A percentile compares a stretch with the other conserved stretches of the same genome.
Conservation (phyloP, 306 rosid species). For the Lotus japonicus region DNA sequence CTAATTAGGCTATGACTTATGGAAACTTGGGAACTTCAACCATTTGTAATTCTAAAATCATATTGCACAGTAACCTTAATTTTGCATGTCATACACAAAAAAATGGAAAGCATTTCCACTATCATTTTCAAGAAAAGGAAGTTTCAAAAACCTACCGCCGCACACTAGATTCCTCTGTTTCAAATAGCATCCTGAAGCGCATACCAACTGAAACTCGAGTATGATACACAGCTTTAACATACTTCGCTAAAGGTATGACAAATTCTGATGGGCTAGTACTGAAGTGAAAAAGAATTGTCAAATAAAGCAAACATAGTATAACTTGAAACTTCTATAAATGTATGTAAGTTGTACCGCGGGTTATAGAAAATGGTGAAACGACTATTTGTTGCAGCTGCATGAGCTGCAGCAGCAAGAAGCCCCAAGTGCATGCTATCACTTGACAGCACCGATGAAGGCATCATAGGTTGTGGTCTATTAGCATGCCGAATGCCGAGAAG, state of each 20-base stretch:
- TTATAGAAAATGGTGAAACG: constrained; percentile 94
- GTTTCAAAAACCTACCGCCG: constrained; percentile 59
- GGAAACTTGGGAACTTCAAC: not conserved
- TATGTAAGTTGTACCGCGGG: constrained; percentile 56
- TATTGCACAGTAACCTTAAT: not conserved
- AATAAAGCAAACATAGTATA: not conserved
- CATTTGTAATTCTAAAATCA: not conserved
- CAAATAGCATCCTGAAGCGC: constrained; percentile 98
- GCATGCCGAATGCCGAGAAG: constrained; percentile 90
- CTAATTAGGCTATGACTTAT: not conserved
- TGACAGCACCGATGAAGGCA: constrained; percentile 96
- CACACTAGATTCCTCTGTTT: constrained; percentile 97
- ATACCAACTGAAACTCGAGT: constrained; percentile 95
- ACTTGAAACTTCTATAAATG: not conserved
- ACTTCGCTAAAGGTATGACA: constrained; percentile 85
- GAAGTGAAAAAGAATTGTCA: constrained; percentile 10
- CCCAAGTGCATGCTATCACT: constrained; percentile 99
- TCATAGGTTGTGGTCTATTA: constrained; percentile 80
- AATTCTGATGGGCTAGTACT: constrained; percentile 98
- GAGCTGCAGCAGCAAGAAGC: constrained; percentile 99
- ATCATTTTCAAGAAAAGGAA: not conserved
- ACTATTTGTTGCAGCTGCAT: constrained; percentile 95
- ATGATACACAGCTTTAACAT: constrained; percentile 85
- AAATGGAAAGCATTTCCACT: not conserved
- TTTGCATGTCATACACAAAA: not conserved